Evolutionary conservation across 1,284 basidiomycete genomes (phyloP), one percentile per base, ranked within the genome.

Genomic region (Ustilago lituana): DNA sequence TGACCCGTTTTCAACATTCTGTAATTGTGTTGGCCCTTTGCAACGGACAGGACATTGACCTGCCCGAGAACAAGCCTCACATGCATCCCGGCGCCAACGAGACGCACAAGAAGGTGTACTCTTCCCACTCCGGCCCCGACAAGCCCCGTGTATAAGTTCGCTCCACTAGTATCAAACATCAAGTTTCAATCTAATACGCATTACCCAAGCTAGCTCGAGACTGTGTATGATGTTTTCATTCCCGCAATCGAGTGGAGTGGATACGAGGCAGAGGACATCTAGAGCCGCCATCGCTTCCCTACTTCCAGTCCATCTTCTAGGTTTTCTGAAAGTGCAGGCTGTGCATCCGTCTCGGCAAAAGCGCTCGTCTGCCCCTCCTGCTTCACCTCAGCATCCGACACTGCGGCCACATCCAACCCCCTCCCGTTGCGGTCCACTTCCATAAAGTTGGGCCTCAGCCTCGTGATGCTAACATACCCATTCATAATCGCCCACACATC

Each of bases 401-500:
- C 22, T 11, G 40, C 27, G 11, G 53, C 39, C 29, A 65, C 50
- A 36, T 53, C 68, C n/a, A 71, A 35, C 1, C 68, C 68, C 29
- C 43, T 54, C 23, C 68, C 68, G 7, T 49, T 15, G 11, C 31
- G 10, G 27, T 71, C 68, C 5, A 71, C 68, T 52, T 71, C 58
- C 68, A 71, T 66, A 24, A 66, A 78, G 29, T 65, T 66, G 7
- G 74, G 62, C 8, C 61, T 44, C 31, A 82, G 58, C 29, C 78
- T 66, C 17, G 75, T 67, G 33, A 82, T 53, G 49, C 71, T 74
- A 12, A 82, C 57, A 41, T 61, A 68, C 20, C 80, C 80, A 15
- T 77, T 70, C 43, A 59, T 46, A 23, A 82, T 59, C 4, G 80
- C 80, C 77, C 78, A 78, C 9, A 73, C 72, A 24, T 81, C 79